A percentile compares a stretch with the other conserved stretches of the same genome.
These are phyloP conservation scores for Magnaporthales sp. DNA, from an alignment of 2,329 filamentous ascomycete species.

Conservation along the genomic window DNA sequence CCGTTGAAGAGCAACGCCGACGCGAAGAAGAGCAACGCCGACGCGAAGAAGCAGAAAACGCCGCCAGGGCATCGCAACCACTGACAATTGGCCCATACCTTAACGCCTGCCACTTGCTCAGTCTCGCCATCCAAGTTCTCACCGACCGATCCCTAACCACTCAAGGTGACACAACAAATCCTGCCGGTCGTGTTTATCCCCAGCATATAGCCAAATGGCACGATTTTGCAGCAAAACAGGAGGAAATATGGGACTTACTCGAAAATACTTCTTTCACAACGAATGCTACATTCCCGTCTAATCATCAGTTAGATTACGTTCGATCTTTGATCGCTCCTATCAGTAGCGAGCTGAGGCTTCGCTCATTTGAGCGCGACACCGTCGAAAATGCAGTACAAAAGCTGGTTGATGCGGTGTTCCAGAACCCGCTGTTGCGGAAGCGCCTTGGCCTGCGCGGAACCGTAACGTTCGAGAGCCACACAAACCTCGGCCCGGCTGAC, in stretches of 20 bases:
- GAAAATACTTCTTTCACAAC: slow-evolving; percentile 17
- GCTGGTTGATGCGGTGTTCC: slow-evolving; percentile 19
- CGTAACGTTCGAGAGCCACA: slow-evolving; percentile 27
- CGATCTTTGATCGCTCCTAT: slow-evolving; percentile 20
- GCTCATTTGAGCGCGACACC: slow-evolving; percentile 22
- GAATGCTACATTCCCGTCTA: slow-evolving; percentile 20
- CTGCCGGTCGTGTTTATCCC: slow-evolving; percentile 23
- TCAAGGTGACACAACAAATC: slow-evolving; percentile 5
- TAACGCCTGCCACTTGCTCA: slow-evolving; percentile 22
- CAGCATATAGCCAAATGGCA: slow-evolving; percentile 26
- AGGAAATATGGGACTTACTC: slow-evolving; percentile 22
- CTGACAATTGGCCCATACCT: slow-evolving; percentile 20
- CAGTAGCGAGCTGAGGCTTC: slow-evolving; percentile 24
- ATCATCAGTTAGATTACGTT: slow-evolving; percentile 24
- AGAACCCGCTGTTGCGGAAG: slow-evolving; percentile 18
- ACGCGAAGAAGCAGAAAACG: slow-evolving; percentile 18
- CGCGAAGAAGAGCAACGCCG: slow-evolving; percentile 16
- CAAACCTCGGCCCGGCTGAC: slow-evolving; percentile 19
- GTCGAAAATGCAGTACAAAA: slow-evolving; percentile 27
- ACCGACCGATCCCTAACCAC: slow-evolving; percentile 22
- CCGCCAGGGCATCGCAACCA: slow-evolving; percentile 12
- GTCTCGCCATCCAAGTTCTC: slow-evolving; percentile 19
- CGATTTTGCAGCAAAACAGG: slow-evolving; percentile 21
- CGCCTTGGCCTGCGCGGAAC: slow-evolving; percentile 22
- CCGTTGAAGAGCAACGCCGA: slow-evolving; percentile 13